Percentiles rank a stretch among this genome's conserved stretches.
Conservation (phyloP, 225 moss, liverwort and hornwort genomes). For the Sphagnum tenellum region DNA sequence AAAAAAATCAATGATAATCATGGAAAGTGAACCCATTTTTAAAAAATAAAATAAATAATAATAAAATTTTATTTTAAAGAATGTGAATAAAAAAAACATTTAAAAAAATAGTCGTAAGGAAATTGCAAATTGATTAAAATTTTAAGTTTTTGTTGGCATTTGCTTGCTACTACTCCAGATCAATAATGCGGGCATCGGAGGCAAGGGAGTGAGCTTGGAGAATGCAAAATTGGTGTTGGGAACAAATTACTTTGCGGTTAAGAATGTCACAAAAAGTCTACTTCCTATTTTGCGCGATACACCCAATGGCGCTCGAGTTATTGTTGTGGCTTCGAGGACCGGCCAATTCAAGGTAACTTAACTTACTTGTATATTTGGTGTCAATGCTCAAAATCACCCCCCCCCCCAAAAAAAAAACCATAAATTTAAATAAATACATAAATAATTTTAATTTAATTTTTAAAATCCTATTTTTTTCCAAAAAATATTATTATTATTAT, state of each 20-base stretch:
- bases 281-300: conserved; percentile 29
- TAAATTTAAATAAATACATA: too few species aligned
- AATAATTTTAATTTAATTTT: too few species aligned
- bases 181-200: conserved; percentile 43
- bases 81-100: too few species aligned
- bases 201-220: conserved; percentile 25
- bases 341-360: conserved; percentile 32
- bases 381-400: not conserved
- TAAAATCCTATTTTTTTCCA: too few species aligned
- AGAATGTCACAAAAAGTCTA: conserved; percentile 43
- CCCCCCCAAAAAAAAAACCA: not conserved
- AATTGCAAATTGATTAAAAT: too few species aligned
- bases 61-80: too few species aligned
- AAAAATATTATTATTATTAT: too few species aligned
- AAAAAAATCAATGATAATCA: too few species aligned
- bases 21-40: too few species aligned
- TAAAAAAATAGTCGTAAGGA: too few species aligned
- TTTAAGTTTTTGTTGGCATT: too few species aligned
- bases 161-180: conserved; percentile 18
- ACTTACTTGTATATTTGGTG: not conserved
- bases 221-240: conserved; percentile 39
- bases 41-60: too few species aligned
- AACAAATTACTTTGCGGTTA: conserved; percentile 48
- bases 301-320: conserved; percentile 25
- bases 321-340: conserved; percentile 25